Percentiles rank a stretch among this genome's conserved stretches.
These are phyloP conservation scores for Neonectria sp. DNA, from an alignment of 2,329 filamentous ascomycete genomes.

Conservation along the genomic window DNA sequence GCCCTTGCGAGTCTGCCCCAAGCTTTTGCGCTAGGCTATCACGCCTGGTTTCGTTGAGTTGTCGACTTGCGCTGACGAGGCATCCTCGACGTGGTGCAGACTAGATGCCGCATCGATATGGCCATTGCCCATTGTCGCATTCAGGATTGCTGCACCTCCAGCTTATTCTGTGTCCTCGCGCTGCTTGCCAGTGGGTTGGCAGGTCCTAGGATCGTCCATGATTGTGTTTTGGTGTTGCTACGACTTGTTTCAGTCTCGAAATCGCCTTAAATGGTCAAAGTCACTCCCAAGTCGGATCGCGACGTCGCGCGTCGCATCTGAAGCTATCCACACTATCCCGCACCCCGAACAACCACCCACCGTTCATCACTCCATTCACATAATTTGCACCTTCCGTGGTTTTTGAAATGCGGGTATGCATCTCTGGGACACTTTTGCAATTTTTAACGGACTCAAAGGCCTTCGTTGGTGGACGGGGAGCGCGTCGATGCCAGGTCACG, in stretches of 20 bases:
- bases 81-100: slow-evolving; percentile 29
- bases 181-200: slow-evolving; percentile 31
- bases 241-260: slow-evolving; percentile 21
- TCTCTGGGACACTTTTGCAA: slow-evolving; percentile 28
- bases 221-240: slow-evolving; percentile 32
- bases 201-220: slow-evolving; percentile 33
- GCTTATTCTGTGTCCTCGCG: slow-evolving; percentile 17
- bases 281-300: slow-evolving; percentile 47
- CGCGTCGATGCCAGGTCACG: slow-evolving; percentile 35
- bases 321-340: slow-evolving; percentile 53
- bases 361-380: slow-evolving; percentile 33
- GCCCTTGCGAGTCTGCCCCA: slow-evolving; percentile 36
- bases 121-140: slow-evolving; percentile 52
- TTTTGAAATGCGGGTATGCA: neutral
- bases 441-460: slow-evolving; percentile 35
- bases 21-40: slow-evolving; percentile 43
- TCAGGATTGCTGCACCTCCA: slow-evolving; percentile 45
- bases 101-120: slow-evolving; percentile 38
- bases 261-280: slow-evolving; percentile 41
- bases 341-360: slow-evolving; percentile 38
- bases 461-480: slow-evolving; percentile 12
- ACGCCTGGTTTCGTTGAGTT: slow-evolving; percentile 35
- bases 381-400: slow-evolving; percentile 7
- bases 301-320: slow-evolving; percentile 45
- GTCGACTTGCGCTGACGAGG: slow-evolving; percentile 33